Conservation (phyloP, 2,329 filamentous ascomycete species). For the Fusarium sp. region DNA sequence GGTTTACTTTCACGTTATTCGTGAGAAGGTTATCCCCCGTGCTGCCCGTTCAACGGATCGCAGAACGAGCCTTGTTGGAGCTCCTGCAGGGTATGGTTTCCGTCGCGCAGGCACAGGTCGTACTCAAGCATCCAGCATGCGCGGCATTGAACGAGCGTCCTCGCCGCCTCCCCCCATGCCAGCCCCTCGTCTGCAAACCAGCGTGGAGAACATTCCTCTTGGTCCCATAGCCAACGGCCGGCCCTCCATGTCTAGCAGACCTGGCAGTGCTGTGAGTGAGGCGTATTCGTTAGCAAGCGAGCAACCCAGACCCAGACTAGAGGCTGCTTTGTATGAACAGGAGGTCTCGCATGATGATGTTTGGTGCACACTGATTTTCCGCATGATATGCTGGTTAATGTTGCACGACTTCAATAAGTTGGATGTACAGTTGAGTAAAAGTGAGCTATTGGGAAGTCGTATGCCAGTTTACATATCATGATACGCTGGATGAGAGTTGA, state of each 20-base stretch:
- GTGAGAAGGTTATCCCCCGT: slow-evolving; percentile 50
- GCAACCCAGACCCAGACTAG: neutral
- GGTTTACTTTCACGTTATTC: slow-evolving; percentile 60
- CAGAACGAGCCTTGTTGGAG: slow-evolving; percentile 38
- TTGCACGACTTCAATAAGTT: slow-evolving; percentile 66
- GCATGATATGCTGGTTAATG: slow-evolving; percentile 68
- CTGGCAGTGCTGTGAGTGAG: slow-evolving; percentile 25
- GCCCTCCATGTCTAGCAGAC: slow-evolving; percentile 9
- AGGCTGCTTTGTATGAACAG: slow-evolving; percentile 34
- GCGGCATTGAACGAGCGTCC: slow-evolving; percentile 12
- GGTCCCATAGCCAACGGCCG: slow-evolving; percentile 10
- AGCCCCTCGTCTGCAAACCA: slow-evolving; percentile 15
- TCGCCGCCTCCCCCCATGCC: slow-evolving; percentile 18
- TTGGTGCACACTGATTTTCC: slow-evolving; percentile 65
- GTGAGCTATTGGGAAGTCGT: slow-evolving; percentile 62
- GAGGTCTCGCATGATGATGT: slow-evolving; percentile 52
- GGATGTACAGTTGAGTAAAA: slow-evolving; percentile 62
- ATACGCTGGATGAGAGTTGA: neutral
- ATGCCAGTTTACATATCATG: slow-evolving; percentile 64
- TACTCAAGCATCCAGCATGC: slow-evolving; percentile 39
- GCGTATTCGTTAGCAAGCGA: slow-evolving; percentile 17
- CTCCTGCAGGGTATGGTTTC: slow-evolving; percentile 34
- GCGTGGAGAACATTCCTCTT: slow-evolving; percentile 15
- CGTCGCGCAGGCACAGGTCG: slow-evolving; percentile 34
- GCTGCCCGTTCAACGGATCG: slow-evolving; percentile 44